These are phyloP conservation scores for Selaginella moellendorffii DNA, from an alignment of 75 land plant genomes.

Conservation along the genomic window DNA sequence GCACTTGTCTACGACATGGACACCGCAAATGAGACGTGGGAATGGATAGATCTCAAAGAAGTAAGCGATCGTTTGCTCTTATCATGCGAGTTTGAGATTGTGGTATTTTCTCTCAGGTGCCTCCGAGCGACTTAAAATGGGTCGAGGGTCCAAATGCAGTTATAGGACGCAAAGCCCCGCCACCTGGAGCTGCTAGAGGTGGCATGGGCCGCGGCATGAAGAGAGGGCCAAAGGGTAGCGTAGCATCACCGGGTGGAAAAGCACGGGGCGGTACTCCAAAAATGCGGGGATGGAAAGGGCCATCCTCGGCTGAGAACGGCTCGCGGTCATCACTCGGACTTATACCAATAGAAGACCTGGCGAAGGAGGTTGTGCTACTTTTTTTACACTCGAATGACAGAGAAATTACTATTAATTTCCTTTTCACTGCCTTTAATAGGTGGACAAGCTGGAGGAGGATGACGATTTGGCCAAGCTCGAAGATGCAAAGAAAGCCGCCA, in stretches of 20 bases:
- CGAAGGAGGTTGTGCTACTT: constrained; percentile 30
- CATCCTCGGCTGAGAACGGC: constrained; percentile 27
- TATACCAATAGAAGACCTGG: constrained; percentile 34
- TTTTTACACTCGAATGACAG: neutral
- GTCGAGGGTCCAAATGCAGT: constrained; percentile 15
- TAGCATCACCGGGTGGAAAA: constrained; percentile 18
- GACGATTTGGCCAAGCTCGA: constrained; percentile 28
- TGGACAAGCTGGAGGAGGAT: constrained; percentile 16
- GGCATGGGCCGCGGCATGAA: constrained; percentile 42
- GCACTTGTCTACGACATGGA: constrained; percentile 64
- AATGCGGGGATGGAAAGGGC: constrained; percentile 15
- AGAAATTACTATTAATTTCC: neutral
- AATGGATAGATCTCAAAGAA: constrained; percentile 85
- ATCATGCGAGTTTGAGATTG: neutral
- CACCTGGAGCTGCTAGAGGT: constrained; percentile 10
- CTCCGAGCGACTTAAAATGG: constrained; percentile 19
- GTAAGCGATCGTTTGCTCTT: constrained; percentile 18
- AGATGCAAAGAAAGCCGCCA: constrained; percentile 13
- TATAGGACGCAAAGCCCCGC: constrained; percentile 11
- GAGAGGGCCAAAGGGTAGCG: constrained; percentile 24
- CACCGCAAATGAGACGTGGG: constrained; percentile 63
- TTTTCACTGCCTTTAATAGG: constrained; percentile 3
- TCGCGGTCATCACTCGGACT: constrained; percentile 27
- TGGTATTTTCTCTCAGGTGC: constrained; percentile 9
- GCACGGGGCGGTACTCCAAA: constrained; percentile 14